A percentile compares a stretch with the other conserved stretches of the same genome.
These are phyloP conservation scores for Xylaria curta DNA, from an alignment of 495 filamentous ascomycete species.

Conservation along the genomic window DNA sequence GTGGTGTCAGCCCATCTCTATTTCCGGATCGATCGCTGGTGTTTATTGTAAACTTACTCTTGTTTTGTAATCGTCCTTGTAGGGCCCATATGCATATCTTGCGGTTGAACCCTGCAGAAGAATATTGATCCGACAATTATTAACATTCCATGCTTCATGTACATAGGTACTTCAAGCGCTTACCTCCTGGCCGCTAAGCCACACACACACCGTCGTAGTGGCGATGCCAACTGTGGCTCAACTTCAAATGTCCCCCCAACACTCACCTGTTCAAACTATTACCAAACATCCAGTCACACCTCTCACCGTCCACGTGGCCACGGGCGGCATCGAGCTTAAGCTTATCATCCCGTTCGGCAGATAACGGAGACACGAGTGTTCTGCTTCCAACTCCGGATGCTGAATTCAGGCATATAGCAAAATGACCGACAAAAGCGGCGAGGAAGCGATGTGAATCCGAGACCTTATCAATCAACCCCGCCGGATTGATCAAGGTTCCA, in stretches of 20 bases:
- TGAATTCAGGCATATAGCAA: neutral
- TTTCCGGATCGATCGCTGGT: slow-evolving; percentile 9
- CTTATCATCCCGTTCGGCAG: neutral
- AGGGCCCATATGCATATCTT: slow-evolving; percentile 5
- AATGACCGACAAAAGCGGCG: slow-evolving; percentile 15
- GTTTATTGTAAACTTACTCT: slow-evolving; percentile 7
- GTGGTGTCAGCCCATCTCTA: neutral
- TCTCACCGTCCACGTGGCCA: slow-evolving; percentile 21
- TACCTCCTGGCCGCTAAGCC: neutral
- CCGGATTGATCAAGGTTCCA: neutral
- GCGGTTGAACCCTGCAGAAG: neutral
- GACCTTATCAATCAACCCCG: slow-evolving; percentile 6
- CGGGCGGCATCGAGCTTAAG: neutral
- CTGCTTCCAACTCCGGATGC: neutral
- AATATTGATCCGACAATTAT: neutral
- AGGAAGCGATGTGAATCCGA: slow-evolving; percentile 20
- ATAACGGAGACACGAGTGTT: neutral
- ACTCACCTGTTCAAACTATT: neutral
- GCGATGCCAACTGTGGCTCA: slow-evolving; percentile 9
- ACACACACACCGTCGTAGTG: neutral
- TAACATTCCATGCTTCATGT: slow-evolving; percentile 6
- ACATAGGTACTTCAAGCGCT: neutral
- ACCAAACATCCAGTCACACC: slow-evolving; percentile 13
- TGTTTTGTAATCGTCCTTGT: slow-evolving; percentile 13
- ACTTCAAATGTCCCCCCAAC: neutral